Percentiles rank a stretch among this genome's conserved stretches.
Evolutionary conservation across 176 grass and related monocot genomes (phyloP).

Genomic region (Oryza glumipatula): DNA sequence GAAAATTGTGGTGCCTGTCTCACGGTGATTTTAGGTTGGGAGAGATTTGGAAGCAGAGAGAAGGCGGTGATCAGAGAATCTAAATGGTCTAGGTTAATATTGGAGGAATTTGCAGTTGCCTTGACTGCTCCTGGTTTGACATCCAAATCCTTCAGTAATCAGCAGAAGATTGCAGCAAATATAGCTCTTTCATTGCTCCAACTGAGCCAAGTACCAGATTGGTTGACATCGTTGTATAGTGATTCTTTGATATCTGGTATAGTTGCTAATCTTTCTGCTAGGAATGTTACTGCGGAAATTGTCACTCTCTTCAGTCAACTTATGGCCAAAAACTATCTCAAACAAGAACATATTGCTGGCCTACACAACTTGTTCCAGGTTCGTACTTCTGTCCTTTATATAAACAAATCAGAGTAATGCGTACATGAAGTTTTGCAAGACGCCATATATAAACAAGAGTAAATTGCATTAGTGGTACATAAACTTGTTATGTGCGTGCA

Average conservation of each 20-base stretch:
- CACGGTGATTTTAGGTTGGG: conserved; percentile 73
- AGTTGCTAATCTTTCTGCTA: conserved; percentile 73
- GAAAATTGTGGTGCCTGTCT: conserved; percentile 71
- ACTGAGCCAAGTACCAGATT: conserved; percentile 65
- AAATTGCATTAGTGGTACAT: too few species aligned
- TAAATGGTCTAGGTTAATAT: conserved; percentile 83
- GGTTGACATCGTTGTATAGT: conserved; percentile 69
- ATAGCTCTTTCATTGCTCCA: conserved; percentile 74
- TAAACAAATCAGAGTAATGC: conserved; percentile 14
- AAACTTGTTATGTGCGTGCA: too few species aligned
- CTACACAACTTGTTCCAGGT: conserved; percentile 94
- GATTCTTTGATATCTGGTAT: conserved; percentile 61
- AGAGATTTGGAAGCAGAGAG: conserved; percentile 58
- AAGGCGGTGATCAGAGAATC: conserved; percentile 63
- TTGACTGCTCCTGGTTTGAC: conserved; percentile 86
- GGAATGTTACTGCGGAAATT: conserved; percentile 83
- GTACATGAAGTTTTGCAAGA: not conserved
- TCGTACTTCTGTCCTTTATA: conserved; percentile 29
- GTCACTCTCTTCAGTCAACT: conserved; percentile 83
- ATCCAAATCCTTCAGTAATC: conserved; percentile 73
- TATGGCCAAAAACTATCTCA: conserved; percentile 67
- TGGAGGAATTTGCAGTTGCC: conserved; percentile 82
- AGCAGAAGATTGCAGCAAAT: conserved; percentile 68
- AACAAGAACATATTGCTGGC: conserved; percentile 65
- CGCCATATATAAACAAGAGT: not conserved